Evolutionary conservation across 169 alveolate species (phyloP), one percentile per base, ranked within the genome.

Genomic region (Plasmodium falciparum): DNA sequence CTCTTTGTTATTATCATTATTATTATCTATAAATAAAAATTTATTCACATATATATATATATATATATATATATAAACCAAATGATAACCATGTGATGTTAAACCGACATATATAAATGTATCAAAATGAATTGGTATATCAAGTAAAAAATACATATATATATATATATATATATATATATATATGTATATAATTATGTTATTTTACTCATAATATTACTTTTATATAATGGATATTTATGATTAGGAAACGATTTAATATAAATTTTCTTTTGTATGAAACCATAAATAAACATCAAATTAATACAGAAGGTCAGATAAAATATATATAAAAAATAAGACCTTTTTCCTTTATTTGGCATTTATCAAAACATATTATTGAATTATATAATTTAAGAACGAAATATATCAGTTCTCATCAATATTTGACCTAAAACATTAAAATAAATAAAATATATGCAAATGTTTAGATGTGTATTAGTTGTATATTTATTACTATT

Each of bases 351-450:
- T 17, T 8, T 62, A 61, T 49, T 83, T 83, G 66, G 91, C 74
- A 67, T 69, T 83, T 83, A 69, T 24, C 85, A 76, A 50, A 76
- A 65, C 62, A 74, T n/a, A n/a, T 39, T 22, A 66, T 61, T 43
- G 13, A 45, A 43, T 39, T 39, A 6, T 39, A 39, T 39, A 5
- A 39, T 39, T 39, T 39, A 39, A 5, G 47, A 39, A 56, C 39
- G 20, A 17, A 17, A 69, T 17, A 47, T 20, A 22, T 12, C n/a
- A 52, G 33, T 50, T 9, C 2, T 50, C 24, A 71, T 8, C 67
- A 71, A 12, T 49, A 65, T 71, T 71, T 49, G 5, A 71, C 65
- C 80, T 71, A 26, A 71, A 71, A 67, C 8, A 3, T 39, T 6
- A 39, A 56, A 45, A 24, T 71, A 13, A 13, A 70, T 47, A 71